Evolutionary conservation across 495 filamentous ascomycete genomes (phyloP), one percentile per base, ranked within the genome.

Genomic region (Friedmanniomyces simplex): DNA sequence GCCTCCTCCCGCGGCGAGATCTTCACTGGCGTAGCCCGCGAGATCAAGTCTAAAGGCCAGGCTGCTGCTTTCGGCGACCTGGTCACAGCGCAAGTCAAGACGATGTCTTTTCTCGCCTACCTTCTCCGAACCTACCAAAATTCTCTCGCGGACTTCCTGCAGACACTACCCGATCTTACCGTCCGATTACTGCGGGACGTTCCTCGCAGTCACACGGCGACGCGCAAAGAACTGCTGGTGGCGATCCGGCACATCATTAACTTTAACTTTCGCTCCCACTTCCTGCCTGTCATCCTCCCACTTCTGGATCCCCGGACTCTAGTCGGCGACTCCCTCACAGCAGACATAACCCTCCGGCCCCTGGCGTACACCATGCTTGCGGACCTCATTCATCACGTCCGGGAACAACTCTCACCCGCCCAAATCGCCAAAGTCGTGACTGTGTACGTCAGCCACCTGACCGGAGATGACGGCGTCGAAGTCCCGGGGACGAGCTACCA

Each of bases 231-330:
- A 71, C 76, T 99, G 18, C 72, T 99, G 18, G 94, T 99, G 26
- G 94, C 93, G 0, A 97, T 97, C 58, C 81, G 94, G 14, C 94
- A 99, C 66, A 97, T 96, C 63, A 96, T 97, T 72, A 99, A 99
- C 69, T 97, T 96, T 74, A 96, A 96, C 67, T 97, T 96, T 60
- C 77, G 94, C 53, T 93, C 87, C 67, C 95, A 98, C 21, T 99
- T 97, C 69, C 73, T 96, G 28, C 84, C 82, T 37, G 95, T 91
- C 70, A 96, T 99, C 66, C 89, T 96, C 63, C 89, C 96, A 66
- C 79, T 99, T 41, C 74, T 99, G 26, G 94, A 99, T 59, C 89
- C 96, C 72, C 75, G 87, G 57, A 96, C 90, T 0, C 70, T 99
- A 37, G 94, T 97, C 55, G 94, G 94, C 12, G 94, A 99, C 72